Evolutionary conservation across 2,329 filamentous ascomycete species (phyloP).

Genomic region (Magnaporthiopsis poae): DNA sequence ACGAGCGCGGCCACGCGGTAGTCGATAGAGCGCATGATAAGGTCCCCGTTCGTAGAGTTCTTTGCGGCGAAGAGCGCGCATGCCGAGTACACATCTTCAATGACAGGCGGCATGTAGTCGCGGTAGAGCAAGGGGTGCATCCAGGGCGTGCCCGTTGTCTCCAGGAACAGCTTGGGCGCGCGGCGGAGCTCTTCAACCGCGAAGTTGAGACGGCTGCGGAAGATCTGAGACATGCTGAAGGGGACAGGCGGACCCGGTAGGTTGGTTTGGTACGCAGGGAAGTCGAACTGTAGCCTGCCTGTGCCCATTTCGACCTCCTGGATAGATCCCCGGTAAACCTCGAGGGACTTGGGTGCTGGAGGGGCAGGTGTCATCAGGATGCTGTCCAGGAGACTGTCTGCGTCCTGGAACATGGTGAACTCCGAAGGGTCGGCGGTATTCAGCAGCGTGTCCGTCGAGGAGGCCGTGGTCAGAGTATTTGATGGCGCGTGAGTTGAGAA

Average conservation of each 20-base stretch:
- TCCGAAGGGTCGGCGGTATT: not conserved
- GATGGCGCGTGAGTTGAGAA: not conserved
- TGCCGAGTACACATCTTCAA: conserved; percentile 44
- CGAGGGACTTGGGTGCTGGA: not conserved
- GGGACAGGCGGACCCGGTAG: conserved; percentile 5
- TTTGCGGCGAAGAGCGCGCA: conserved; percentile 44
- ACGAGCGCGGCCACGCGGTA: conserved; percentile 34
- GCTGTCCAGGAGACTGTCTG: not conserved
- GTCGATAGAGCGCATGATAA: conserved; percentile 40
- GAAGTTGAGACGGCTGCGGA: conserved; percentile 25
- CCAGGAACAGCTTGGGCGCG: conserved; percentile 37
- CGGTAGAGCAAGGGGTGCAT: conserved; percentile 40
- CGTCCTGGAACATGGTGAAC: not conserved
- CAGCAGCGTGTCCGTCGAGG: not conserved
- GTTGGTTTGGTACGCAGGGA: not conserved
- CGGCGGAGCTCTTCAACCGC: conserved; percentile 43
- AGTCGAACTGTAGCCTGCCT: not conserved
- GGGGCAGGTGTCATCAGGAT: not conserved
- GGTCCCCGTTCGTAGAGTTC: conserved; percentile 34
- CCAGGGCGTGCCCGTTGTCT: conserved; percentile 42
- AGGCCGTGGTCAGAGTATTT: not conserved
- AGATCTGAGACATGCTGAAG: conserved; percentile 7
- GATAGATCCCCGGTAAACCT: not conserved
- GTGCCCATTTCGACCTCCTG: not conserved
- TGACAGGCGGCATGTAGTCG: conserved; percentile 38